These are phyloP conservation scores for Albugo candida DNA, from an alignment of 352 stramenopile species.

Conservation along the genomic window DNA sequence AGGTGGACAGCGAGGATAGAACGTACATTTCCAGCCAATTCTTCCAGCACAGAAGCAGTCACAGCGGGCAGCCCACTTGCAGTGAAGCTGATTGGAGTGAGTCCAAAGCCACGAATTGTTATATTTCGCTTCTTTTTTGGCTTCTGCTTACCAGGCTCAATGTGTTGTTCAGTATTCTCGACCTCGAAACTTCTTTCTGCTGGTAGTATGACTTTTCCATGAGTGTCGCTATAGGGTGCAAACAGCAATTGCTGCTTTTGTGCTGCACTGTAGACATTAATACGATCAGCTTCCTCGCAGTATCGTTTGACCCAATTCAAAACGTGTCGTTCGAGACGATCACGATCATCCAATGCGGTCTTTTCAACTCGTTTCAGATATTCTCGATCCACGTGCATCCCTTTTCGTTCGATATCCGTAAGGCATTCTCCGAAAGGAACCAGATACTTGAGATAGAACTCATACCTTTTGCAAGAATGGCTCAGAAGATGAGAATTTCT, in stretches of 20 bases:
- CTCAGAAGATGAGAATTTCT: neutral
- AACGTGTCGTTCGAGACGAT: conserved; percentile 65
- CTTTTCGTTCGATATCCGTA: conserved; percentile 95
- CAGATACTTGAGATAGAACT: conserved; percentile 96
- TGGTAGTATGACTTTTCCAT: conserved; percentile 55
- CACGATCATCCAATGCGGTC: conserved; percentile 79
- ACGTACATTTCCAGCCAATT: conserved; percentile 79
- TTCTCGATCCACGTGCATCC: conserved; percentile 75
- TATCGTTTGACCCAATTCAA: conserved; percentile 84
- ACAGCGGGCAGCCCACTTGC: conserved; percentile 81
- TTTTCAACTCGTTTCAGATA: conserved; percentile 87
- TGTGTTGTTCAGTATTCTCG: conserved; percentile 51
- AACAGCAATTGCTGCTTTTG: conserved; percentile 97
- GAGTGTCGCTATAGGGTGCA: conserved; percentile 61
- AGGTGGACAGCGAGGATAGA: neutral
- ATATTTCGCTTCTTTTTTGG: conserved; percentile 69
- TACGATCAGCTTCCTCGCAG: conserved; percentile 82
- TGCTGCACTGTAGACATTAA: conserved; percentile 87
- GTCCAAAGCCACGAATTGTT: conserved; percentile 76
- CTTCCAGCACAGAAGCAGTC: conserved; percentile 85
- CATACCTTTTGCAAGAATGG: conserved; percentile 49
- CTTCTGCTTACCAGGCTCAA: conserved; percentile 46
- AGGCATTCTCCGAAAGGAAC: conserved; percentile 95
- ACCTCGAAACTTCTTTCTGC: conserved; percentile 58
- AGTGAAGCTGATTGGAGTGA: conserved; percentile 86